Evolutionary conservation across 1,284 basidiomycete species (phyloP).

Genomic region (Moesziomyces aphidis): DNA sequence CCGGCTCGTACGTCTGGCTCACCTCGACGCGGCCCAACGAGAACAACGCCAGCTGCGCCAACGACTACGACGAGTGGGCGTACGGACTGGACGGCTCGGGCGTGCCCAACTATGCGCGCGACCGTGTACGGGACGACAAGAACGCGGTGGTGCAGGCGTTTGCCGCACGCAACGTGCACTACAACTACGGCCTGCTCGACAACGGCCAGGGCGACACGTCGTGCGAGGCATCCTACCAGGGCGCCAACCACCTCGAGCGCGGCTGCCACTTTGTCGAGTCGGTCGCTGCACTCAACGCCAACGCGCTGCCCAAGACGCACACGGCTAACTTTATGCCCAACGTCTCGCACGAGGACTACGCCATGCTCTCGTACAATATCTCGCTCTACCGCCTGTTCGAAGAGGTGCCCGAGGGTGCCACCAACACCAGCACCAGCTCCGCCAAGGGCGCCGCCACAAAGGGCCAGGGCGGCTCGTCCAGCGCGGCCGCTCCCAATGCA

Average conservation of each 20-base stretch:
- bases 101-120: slow-evolving; percentile 48
- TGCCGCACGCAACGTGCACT: slow-evolving; percentile 52
- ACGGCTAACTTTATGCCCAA: slow-evolving; percentile 57
- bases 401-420: slow-evolving; percentile 24
- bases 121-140: slow-evolving; percentile 44
- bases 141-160: slow-evolving; percentile 41
- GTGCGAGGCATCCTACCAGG: slow-evolving; percentile 54
- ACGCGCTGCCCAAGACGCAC: slow-evolving; percentile 45
- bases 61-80: slow-evolving; percentile 40
- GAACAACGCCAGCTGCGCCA: slow-evolving; percentile 27
- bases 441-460: not conserved
- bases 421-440: not conserved
- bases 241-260: slow-evolving; percentile 58
- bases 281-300: slow-evolving; percentile 21
- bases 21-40: slow-evolving; percentile 30
- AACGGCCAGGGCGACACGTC: slow-evolving; percentile 62
- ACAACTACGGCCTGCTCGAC: slow-evolving; percentile 58
- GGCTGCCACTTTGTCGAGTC: slow-evolving; percentile 52
- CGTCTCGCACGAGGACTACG: slow-evolving; percentile 61
- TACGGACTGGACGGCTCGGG: slow-evolving; percentile 51
- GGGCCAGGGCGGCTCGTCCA: slow-evolving; percentile 7
- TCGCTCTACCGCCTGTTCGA: slow-evolving; percentile 55
- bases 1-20: slow-evolving; percentile 59
- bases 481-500: not conserved
- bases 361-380: slow-evolving; percentile 55